These are phyloP conservation scores for Lumnitzera littorea DNA, from an alignment of 345 rosid species.

Conservation along the genomic window DNA sequence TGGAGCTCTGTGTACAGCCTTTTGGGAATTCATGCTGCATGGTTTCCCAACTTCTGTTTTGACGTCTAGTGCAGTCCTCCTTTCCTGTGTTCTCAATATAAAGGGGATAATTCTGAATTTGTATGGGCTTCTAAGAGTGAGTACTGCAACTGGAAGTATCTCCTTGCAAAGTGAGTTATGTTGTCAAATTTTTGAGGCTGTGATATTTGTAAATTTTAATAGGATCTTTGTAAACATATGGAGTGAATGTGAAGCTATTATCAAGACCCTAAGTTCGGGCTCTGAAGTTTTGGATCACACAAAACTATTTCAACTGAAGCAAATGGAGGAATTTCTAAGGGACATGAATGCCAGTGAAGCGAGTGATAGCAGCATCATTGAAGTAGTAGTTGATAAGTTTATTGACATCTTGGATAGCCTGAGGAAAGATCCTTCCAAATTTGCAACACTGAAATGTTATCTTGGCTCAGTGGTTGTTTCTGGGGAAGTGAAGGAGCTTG, in stretches of 20 bases:
- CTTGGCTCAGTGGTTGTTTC: slow-evolving; percentile 48
- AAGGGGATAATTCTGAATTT: slow-evolving; percentile 50
- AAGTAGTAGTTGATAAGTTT: slow-evolving; percentile 58
- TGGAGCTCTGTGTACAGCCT: slow-evolving; percentile 50
- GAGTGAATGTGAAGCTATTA: slow-evolving; percentile 65
- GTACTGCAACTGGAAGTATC: slow-evolving; percentile 26
- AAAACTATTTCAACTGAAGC: slow-evolving; percentile 68
- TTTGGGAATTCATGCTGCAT: slow-evolving; percentile 77
- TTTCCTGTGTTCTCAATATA: slow-evolving; percentile 69
- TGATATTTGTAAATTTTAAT: slow-evolving; percentile 68
- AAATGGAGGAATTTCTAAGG: slow-evolving; percentile 65
- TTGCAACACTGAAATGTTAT: slow-evolving; percentile 47
- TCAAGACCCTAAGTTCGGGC: slow-evolving; percentile 36
- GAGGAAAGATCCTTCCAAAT: slow-evolving; percentile 61
- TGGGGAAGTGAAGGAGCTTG: slow-evolving; percentile 38
- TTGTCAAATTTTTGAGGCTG: slow-evolving; percentile 48
- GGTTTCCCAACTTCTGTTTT: slow-evolving; percentile 72
- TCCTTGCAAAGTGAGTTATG: slow-evolving; percentile 40
- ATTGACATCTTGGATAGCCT: slow-evolving; percentile 68
- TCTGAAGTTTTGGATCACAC: slow-evolving; percentile 45
- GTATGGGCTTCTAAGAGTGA: slow-evolving; percentile 49
- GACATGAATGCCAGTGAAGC: slow-evolving; percentile 45
- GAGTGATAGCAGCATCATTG: slow-evolving; percentile 45
- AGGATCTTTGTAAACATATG: slow-evolving; percentile 56
- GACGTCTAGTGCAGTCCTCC: slow-evolving; percentile 52